phyloP scores from a whole-genome alignment of 192 early-diverging fungal genomes.

The Chytriomyces confervae region DNA sequence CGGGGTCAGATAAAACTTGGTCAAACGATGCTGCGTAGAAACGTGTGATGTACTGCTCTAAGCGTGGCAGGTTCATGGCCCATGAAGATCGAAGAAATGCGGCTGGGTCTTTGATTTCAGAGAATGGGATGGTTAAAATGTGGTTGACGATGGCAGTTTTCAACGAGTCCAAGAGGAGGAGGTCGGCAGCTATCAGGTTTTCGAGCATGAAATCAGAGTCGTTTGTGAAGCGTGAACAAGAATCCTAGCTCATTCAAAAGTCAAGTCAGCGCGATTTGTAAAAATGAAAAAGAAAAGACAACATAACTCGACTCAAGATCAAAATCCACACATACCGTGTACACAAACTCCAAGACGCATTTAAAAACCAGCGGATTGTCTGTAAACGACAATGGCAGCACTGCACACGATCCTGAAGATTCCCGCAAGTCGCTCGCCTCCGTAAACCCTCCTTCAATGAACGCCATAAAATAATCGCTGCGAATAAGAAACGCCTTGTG shows the following conservation, averaged over 20 bases:
- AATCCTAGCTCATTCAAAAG: slow-evolving; percentile 1
- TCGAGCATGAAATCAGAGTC: slow-evolving; percentile 43
- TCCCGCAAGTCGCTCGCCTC: slow-evolving; percentile 36
- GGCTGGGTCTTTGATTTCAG: slow-evolving; percentile 37
- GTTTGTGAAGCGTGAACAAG: slow-evolving; percentile 7
- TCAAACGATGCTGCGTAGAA: slow-evolving; percentile 53
- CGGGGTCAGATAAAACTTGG: slow-evolving; percentile 24
- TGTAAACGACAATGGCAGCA: slow-evolving; percentile 4
- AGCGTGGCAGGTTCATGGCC: slow-evolving; percentile 50
- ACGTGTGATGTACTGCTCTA: slow-evolving; percentile 52
- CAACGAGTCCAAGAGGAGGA: slow-evolving; percentile 54
- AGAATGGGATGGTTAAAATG: slow-evolving; percentile 22
- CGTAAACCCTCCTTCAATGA: slow-evolving; percentile 48
- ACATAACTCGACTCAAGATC: background rate
- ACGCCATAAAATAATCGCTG: slow-evolving; percentile 51
- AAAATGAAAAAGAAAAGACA: slow-evolving; percentile 6
- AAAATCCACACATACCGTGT: slow-evolving; percentile 49
- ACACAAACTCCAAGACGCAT: slow-evolving; percentile 54
- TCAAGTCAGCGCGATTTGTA: background rate
- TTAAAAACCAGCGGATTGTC: slow-evolving; percentile 35
- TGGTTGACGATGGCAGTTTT: slow-evolving; percentile 50
- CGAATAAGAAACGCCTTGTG: slow-evolving; percentile 52
- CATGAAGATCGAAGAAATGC: slow-evolving; percentile 43
- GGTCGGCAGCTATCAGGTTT: slow-evolving; percentile 51
- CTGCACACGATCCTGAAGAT: background rate